These are phyloP conservation scores for Boletus albobrunnescens DNA, from an alignment of 1,284 basidiomycete genomes.

Conservation along the genomic window DNA sequence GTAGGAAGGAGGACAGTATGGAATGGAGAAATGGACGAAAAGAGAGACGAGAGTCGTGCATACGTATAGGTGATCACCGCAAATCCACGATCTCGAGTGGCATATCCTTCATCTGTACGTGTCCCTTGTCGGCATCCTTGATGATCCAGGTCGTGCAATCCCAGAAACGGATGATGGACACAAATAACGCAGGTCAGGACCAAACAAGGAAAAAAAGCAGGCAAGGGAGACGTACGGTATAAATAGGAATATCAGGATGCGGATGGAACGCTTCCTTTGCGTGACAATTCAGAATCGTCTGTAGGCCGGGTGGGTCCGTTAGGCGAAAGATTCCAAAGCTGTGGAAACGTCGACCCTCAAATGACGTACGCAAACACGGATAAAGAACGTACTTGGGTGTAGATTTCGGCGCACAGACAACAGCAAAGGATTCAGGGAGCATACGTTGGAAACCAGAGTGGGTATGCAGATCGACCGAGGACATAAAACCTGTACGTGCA, in stretches of 20 bases:
- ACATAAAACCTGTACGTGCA: slow-evolving; percentile 67
- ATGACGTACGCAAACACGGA: background rate
- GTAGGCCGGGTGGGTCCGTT: slow-evolving; percentile 78
- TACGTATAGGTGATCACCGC: slow-evolving; percentile 33
- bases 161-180: background rate
- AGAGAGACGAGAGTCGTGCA: background rate
- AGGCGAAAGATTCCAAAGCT: slow-evolving; percentile 85
- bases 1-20: background rate
- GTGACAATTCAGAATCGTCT: slow-evolving; percentile 63
- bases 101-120: slow-evolving; percentile 72
- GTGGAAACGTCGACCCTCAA: background rate
- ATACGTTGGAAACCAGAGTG: slow-evolving; percentile 84
- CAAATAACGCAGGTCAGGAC: slow-evolving; percentile 3
- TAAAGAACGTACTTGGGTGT: slow-evolving; percentile 59
- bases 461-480: slow-evolving; percentile 84
- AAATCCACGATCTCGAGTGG: slow-evolving; percentile 72
- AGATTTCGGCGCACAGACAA: slow-evolving; percentile 81
- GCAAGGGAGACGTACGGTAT: slow-evolving; percentile 53
- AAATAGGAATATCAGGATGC: slow-evolving; percentile 75
- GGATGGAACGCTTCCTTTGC: slow-evolving; percentile 79
- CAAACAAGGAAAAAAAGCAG: background rate
- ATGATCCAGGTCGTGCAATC: background rate
- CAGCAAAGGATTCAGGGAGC: slow-evolving; percentile 86
- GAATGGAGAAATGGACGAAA: background rate
- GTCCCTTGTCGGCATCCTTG: slow-evolving; percentile 74